These are phyloP conservation scores for Salix caprea DNA, from an alignment of 345 rosid genomes.

Conservation along the genomic window DNA sequence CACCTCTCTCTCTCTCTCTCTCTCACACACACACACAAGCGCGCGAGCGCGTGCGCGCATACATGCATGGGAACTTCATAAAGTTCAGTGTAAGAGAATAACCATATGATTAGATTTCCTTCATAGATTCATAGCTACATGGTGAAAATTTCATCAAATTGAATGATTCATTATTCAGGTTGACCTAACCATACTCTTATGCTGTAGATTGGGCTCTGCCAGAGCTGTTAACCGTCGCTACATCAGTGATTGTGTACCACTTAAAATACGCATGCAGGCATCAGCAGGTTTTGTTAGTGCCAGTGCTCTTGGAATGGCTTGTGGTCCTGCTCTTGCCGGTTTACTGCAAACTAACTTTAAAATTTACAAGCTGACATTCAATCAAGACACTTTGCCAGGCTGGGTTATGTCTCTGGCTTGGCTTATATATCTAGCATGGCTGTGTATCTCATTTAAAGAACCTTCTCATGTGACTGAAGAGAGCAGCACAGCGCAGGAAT, in stretches of 20 bases:
- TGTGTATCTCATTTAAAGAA: slow-evolving; percentile 79
- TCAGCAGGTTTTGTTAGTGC: slow-evolving; percentile 99
- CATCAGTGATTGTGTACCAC: slow-evolving; percentile 95
- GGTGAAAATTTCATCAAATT: background rate
- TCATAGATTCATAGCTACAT: background rate
- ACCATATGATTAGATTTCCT: background rate
- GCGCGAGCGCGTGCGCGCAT: too few species aligned
- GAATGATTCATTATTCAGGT: background rate
- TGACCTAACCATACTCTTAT: slow-evolving; percentile 17
- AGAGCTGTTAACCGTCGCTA: slow-evolving; percentile 98
- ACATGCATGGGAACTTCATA: background rate
- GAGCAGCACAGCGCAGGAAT: slow-evolving; percentile 27
- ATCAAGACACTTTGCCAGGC: slow-evolving; percentile 83
- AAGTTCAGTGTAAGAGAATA: background rate
- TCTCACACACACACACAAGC: background rate
- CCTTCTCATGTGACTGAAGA: slow-evolving; percentile 63
- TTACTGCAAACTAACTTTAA: slow-evolving; percentile 81
- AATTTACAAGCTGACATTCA: slow-evolving; percentile 72
- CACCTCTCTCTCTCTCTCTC: too few species aligned
- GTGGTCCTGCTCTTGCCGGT: slow-evolving; percentile 99
- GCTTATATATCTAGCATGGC: slow-evolving; percentile 78
- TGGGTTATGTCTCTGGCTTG: slow-evolving; percentile 98
- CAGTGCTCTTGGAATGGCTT: slow-evolving; percentile 99
- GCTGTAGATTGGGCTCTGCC: slow-evolving; percentile 90
- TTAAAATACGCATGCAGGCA: slow-evolving; percentile 89